Evolutionary conservation across 495 filamentous ascomycete genomes (phyloP).

Genomic region (Tuber borchii): DNA sequence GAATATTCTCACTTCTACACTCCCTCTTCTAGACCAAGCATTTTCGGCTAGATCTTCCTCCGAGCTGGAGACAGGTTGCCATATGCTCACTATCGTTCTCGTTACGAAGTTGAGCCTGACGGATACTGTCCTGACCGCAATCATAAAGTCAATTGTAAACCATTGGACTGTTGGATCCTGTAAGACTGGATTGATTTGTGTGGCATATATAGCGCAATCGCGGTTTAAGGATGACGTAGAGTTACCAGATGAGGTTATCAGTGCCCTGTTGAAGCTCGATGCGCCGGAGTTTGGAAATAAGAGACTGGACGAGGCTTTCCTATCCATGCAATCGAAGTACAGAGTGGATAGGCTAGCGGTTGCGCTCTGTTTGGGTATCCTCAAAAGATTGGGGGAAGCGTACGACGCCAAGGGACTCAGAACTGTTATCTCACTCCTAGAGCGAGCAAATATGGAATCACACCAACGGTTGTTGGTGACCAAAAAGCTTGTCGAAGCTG

Average conservation of each 20-base stretch:
- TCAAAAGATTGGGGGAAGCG: slow-evolving; percentile 58
- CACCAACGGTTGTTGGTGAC: slow-evolving; percentile 57
- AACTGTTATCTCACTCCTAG: slow-evolving; percentile 56
- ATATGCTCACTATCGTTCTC: slow-evolving; percentile 80
- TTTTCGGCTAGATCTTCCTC: slow-evolving; percentile 65
- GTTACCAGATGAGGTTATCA: slow-evolving; percentile 62
- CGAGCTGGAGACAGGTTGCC: slow-evolving; percentile 73
- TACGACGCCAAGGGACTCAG: slow-evolving; percentile 53
- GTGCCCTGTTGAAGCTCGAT: slow-evolving; percentile 59
- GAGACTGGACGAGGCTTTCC: slow-evolving; percentile 50
- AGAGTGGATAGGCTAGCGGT: slow-evolving; percentile 66
- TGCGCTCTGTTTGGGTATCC: slow-evolving; percentile 60
- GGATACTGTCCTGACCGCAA: slow-evolving; percentile 63
- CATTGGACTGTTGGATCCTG: slow-evolving; percentile 68
- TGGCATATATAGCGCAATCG: slow-evolving; percentile 72
- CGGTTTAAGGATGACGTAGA: slow-evolving; percentile 48
- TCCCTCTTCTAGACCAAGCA: slow-evolving; percentile 68
- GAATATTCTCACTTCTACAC: slow-evolving; percentile 63
- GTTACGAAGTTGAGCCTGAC: slow-evolving; percentile 70
- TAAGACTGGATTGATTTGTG: slow-evolving; percentile 67
- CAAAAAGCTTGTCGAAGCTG: slow-evolving; percentile 54
- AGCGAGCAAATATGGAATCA: slow-evolving; percentile 56
- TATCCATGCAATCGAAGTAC: slow-evolving; percentile 58
- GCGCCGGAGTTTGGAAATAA: background rate
- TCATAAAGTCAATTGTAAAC: slow-evolving; percentile 78